Evolutionary conservation across 176 grass and related monocot genomes (phyloP).

Genomic region (Rhynchospora tenuis): DNA sequence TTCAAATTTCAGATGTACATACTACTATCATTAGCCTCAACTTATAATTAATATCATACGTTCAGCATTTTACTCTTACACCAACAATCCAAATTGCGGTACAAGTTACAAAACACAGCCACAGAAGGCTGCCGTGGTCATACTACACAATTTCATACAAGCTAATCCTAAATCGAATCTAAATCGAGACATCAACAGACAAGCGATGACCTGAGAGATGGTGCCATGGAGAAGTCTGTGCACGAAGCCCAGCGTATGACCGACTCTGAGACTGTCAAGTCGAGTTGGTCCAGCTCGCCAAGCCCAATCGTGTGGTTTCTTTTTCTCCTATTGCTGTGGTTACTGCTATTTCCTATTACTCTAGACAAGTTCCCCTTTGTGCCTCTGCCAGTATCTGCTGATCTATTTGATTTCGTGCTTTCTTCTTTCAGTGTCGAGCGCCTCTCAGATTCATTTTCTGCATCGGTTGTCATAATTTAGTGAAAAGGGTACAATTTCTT

Average conservation of each 20-base stretch:
- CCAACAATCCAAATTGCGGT: background rate
- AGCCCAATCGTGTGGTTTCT: slow-evolving; percentile 77
- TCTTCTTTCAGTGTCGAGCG: background rate
- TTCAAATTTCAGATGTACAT: background rate
- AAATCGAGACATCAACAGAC: slow-evolving; percentile 51
- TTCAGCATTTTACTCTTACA: background rate
- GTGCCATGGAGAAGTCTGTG: slow-evolving; percentile 56
- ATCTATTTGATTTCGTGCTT: background rate
- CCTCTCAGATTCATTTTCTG: slow-evolving; percentile 2
- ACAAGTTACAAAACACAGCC: slow-evolving; percentile 19
- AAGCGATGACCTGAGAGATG: slow-evolving; percentile 69
- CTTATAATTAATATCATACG: slow-evolving; percentile 13
- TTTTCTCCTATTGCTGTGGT: slow-evolving; percentile 27
- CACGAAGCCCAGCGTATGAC: slow-evolving; percentile 95
- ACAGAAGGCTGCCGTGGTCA: background rate
- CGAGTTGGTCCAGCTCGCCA: slow-evolving; percentile 53
- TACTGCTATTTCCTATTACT: slow-evolving; percentile 27
- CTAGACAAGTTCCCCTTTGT: slow-evolving; percentile 14
- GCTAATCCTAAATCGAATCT: background rate
- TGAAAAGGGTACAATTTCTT: background rate
- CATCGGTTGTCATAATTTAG: slow-evolving; percentile 2
- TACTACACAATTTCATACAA: slow-evolving; percentile 3
- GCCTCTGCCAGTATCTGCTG: background rate
- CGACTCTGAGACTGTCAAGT: slow-evolving; percentile 59
- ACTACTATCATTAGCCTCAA: background rate